Evolutionary conservation across 108 stramenopile genomes (phyloP).

Genomic region (Nitzschia sp.): DNA sequence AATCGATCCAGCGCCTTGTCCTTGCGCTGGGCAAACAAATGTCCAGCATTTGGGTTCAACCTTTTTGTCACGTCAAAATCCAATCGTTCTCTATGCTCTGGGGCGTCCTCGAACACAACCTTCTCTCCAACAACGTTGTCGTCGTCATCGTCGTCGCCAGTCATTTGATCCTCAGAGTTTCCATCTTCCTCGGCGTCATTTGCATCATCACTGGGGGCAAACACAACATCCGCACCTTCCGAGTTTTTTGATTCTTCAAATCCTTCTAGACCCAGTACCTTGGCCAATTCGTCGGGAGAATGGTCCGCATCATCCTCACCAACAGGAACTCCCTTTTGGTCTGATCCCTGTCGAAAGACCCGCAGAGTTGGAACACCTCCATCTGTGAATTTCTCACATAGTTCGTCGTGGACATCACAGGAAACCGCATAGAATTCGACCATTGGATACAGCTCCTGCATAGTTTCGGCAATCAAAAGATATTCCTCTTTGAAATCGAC

Average conservation of each 20-base stretch:
- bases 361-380: slow-evolving; percentile 22
- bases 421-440: slow-evolving; percentile 47
- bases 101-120: neutral
- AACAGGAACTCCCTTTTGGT: neutral
- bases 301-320: neutral
- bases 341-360: slow-evolving; percentile 16
- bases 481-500: slow-evolving; percentile 30
- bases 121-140: neutral
- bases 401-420: slow-evolving; percentile 27
- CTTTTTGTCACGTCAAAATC: slow-evolving; percentile 1
- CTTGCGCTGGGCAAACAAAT: slow-evolving; percentile 17
- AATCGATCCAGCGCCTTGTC: slow-evolving; percentile 21
- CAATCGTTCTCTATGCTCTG: neutral
- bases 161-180: slow-evolving; percentile 6
- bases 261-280: slow-evolving; percentile 1
- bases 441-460: slow-evolving; percentile 13
- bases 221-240: slow-evolving; percentile 7
- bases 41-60: slow-evolving; percentile 5
- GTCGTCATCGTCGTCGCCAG: neutral
- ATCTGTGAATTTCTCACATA: slow-evolving; percentile 26
- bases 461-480: slow-evolving; percentile 24
- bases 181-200: neutral
- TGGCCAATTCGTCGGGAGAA: neutral
- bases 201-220: slow-evolving; percentile 11
- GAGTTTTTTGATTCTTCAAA: neutral